Base-by-base conservation (phyloP, 768 basidiomycete genomes). In the Dentipellis sp. region DNA sequence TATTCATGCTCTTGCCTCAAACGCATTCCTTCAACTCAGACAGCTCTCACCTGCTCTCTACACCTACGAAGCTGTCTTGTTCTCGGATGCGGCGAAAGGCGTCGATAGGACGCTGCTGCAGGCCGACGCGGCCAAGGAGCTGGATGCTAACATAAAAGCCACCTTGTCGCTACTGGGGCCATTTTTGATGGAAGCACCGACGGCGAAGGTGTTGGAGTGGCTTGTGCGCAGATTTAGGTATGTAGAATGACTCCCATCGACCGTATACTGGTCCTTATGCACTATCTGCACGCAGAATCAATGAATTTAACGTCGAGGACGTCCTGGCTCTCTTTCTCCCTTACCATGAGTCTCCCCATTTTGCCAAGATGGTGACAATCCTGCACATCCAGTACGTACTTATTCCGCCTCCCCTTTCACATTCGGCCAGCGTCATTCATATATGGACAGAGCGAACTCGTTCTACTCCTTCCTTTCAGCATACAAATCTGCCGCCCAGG, bases 301-400 rank as follows among this genome's bases (percentile, higher is more conserved):
- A 97, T 65, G 94, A 98, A 67, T 93, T 97, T 74, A 97, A 98
- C 64, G 77, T 94, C 54, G 79, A 86, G 54, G 77, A 79, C 21
- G 66, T 94, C 23, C 76, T 98, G 6, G 71, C 84, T 8, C 74
- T 93, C 21, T 98, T 98, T 70, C 72, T 97, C 34, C 97, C 97
- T 0, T 97, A 95, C 66, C 93, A 98, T 64, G 91, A 94, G 62
- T 89, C 94, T 4, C 84, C 90, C 0, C 93, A 97, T 67, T 98
- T 98, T 69, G 79, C 87, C 9, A 95, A 97, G 63, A 91, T 97
- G 78, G 75, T 97, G 22, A 82, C 88, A 2, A 92, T 99, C 63
- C 72, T 97, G 53, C 80, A 86, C 63, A 78, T 92, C 56, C 75
- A 78, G 88, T 90, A 61, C 22, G 82, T 72, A 19, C 29, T 23